Conservation (phyloP, 768 basidiomycete species). For the Hericium rajendrae region DNA sequence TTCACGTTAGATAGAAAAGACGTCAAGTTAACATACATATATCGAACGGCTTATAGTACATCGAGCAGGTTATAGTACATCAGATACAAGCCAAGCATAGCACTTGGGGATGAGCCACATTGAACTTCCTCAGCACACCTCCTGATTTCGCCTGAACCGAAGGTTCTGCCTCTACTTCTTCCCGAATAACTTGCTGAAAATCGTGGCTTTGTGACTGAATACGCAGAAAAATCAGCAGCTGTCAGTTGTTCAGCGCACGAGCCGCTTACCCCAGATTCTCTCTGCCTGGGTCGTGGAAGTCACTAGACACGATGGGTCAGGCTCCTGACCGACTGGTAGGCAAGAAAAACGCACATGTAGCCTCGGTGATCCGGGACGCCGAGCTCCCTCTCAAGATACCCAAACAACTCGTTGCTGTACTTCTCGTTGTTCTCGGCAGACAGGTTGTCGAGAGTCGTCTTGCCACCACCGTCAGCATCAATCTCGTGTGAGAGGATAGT, state of each 20-base stretch:
- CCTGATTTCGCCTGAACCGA: no score
- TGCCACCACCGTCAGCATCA: neutral
- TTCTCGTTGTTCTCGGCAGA: conserved; percentile 34
- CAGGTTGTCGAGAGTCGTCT: conserved; percentile 53
- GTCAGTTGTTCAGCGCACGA: neutral
- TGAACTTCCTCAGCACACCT: neutral
- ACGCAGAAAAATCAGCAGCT: neutral
- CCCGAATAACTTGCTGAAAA: conserved; percentile 35
- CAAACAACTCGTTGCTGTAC: conserved; percentile 48
- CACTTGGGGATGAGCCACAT: neutral
- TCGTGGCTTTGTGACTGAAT: conserved; percentile 33
- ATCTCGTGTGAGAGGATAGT: neutral
- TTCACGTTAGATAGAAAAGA: no score
- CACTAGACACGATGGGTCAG: conserved; percentile 16
- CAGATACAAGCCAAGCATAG: neutral
- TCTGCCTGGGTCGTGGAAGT: conserved; percentile 45
- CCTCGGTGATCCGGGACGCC: conserved; percentile 42
- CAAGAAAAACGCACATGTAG: conserved; percentile 38
- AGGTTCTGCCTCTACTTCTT: neutral
- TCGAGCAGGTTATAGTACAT: no score
- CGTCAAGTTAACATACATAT: no score
- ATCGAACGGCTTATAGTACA: no score
- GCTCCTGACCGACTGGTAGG: no score
- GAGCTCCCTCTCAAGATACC: conserved; percentile 45
- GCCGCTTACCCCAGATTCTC: conserved; percentile 35